Evolutionary conservation across 1,139 yeast species (phyloP).

Genomic region (Meyerozyma elateridarum): DNA sequence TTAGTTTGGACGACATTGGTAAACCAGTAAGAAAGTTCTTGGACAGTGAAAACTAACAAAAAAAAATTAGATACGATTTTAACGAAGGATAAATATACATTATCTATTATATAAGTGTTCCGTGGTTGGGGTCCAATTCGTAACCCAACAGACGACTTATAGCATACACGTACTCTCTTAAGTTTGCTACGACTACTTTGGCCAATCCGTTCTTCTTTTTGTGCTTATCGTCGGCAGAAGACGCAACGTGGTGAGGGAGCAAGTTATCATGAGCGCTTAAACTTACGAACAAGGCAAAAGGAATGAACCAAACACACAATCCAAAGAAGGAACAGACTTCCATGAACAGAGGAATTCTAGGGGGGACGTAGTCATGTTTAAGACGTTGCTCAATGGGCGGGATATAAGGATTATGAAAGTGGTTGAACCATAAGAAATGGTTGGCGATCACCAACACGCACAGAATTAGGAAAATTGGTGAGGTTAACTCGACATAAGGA

Average conservation of each 20-base stretch:
- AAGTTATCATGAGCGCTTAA: constrained; percentile 89
- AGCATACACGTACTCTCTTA: constrained; percentile 48
- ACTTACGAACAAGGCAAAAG: constrained; percentile 87
- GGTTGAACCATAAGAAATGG: constrained; percentile 87
- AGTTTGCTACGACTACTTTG: constrained; percentile 54
- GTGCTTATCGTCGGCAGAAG: constrained; percentile 25
- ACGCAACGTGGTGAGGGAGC: constrained; percentile 57
- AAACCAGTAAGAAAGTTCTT: constrained; percentile 60
- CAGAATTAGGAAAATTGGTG: constrained; percentile 66
- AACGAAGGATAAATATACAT: neutral
- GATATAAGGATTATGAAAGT: constrained; percentile 67
- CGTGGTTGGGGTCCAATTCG: constrained; percentile 58
- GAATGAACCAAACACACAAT: constrained; percentile 87
- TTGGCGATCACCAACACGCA: constrained; percentile 72
- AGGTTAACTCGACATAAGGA: constrained; percentile 75
- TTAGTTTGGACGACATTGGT: constrained; percentile 78
- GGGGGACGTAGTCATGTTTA: constrained; percentile 55
- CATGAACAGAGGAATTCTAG: constrained; percentile 74
- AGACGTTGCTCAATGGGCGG: constrained; percentile 55
- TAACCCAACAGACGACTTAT: constrained; percentile 53
- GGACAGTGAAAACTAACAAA: constrained; percentile 63
- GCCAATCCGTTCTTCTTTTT: constrained; percentile 49
- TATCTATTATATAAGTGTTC: constrained; percentile 38
- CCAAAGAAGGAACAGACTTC: constrained; percentile 95
- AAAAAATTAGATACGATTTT: constrained; percentile 28